Percentiles rank a stretch among this genome's conserved stretches.
Evolutionary conservation across 176 grass and related monocot genomes (phyloP).

Genomic region (Bromus sterilis): DNA sequence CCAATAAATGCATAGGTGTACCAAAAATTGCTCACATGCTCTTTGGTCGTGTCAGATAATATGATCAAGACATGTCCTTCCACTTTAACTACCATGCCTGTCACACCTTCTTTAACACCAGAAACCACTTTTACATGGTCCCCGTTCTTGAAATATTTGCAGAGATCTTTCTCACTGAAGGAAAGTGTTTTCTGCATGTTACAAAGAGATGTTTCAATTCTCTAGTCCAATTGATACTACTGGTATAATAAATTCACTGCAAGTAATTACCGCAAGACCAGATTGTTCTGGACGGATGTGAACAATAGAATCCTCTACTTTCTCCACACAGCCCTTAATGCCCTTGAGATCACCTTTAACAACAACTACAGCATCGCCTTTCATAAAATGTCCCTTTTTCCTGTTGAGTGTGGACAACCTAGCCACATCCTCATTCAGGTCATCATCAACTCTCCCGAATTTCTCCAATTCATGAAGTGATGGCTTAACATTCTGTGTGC

Average conservation of each 20-base stretch:
- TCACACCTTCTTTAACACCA: conserved; percentile 60
- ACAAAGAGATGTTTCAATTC: conserved; percentile 7
- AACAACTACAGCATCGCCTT: conserved; percentile 82
- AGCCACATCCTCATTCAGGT: conserved; percentile 51
- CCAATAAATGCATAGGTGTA: background rate
- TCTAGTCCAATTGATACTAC: background rate
- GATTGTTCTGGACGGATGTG: conserved; percentile 56
- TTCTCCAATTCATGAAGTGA: conserved; percentile 85
- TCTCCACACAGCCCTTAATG: conserved; percentile 72
- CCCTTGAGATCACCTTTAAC: conserved; percentile 65
- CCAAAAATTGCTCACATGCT: conserved; percentile 52
- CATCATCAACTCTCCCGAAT: conserved; percentile 69
- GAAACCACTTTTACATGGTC: conserved; percentile 87
- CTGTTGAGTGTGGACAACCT: conserved; percentile 76
- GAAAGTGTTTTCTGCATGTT: conserved; percentile 56
- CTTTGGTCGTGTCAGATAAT: conserved; percentile 78
- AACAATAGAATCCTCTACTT: conserved; percentile 70
- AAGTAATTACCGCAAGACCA: conserved; percentile 51
- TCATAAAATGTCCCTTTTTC: conserved; percentile 83
- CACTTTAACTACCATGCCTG: conserved; percentile 79
- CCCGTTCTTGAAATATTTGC: conserved; percentile 79
- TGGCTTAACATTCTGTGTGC: conserved; percentile 48
- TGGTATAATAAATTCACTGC: background rate
- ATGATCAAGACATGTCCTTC: conserved; percentile 70
- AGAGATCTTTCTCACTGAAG: conserved; percentile 65